These are phyloP conservation scores for Coniella vitis DNA, from an alignment of 2,329 filamentous ascomycete genomes.

Conservation along the genomic window DNA sequence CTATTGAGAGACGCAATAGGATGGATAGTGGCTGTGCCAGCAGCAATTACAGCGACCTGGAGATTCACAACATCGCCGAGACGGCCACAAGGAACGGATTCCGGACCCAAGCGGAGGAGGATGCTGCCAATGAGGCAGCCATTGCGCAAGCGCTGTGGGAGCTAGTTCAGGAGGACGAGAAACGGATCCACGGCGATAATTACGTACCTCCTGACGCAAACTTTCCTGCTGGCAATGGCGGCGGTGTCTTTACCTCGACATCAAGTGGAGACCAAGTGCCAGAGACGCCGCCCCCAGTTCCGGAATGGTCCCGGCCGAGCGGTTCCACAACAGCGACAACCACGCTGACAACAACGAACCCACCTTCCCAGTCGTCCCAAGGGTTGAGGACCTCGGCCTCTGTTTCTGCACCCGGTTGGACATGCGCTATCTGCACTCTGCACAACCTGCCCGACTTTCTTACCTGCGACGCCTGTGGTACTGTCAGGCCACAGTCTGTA, in stretches of 20 bases:
- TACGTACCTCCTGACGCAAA: constrained; percentile 44
- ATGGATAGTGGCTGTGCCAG: constrained; percentile 70
- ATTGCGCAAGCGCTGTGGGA: constrained; percentile 84
- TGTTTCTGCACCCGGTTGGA: constrained; percentile 34
- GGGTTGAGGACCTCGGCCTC: constrained; percentile 1
- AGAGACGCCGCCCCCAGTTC: constrained; percentile 17
- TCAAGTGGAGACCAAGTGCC: constrained; percentile 17
- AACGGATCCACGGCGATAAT: constrained; percentile 44
- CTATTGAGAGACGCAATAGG: constrained; percentile 61
- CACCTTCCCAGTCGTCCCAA: not conserved
- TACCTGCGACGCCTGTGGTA: constrained; percentile 51
- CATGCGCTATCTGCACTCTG: constrained; percentile 50
- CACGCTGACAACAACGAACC: not conserved
- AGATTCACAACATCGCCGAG: constrained; percentile 58
- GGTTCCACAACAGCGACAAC: not conserved
- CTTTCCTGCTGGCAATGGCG: constrained; percentile 41
- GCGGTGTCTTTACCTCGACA: constrained; percentile 27
- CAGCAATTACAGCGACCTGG: constrained; percentile 57
- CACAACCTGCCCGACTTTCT: constrained; percentile 45
- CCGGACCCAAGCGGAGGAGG: constrained; percentile 76
- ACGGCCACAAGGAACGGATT: constrained; percentile 66
- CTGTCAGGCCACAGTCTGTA: constrained; percentile 31
- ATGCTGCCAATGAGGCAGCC: constrained; percentile 80
- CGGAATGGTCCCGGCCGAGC: constrained; percentile 11
- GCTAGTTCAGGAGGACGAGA: constrained; percentile 73